Evolutionary conservation across 805 yeast species (phyloP).

Genomic region (Spathaspora sp.): DNA sequence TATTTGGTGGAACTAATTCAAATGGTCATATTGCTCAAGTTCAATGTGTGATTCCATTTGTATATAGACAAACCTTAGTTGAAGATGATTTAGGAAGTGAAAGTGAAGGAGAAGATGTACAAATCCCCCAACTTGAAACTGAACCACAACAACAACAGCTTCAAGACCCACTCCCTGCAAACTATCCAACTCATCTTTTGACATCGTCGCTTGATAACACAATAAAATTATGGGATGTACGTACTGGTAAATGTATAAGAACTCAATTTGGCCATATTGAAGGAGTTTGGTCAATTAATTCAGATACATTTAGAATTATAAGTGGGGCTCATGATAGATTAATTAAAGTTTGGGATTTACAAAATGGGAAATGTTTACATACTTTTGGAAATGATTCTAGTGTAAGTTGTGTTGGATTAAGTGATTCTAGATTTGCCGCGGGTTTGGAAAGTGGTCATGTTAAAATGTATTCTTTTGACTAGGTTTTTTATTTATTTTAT

Average conservation of each 20-base stretch:
- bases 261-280: constrained; percentile 98
- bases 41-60: constrained; percentile 85
- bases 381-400: constrained; percentile 73
- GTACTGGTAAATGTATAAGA: constrained; percentile 81
- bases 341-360: constrained; percentile 93
- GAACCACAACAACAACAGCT: not conserved
- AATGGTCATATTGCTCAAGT: constrained; percentile 93
- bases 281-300: constrained; percentile 96
- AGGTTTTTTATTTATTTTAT: not conserved
- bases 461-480: constrained; percentile 78
- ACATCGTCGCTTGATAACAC: constrained; percentile 92
- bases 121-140: not conserved
- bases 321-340: constrained; percentile 92
- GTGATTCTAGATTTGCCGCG: constrained; percentile 85
- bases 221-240: constrained; percentile 87
- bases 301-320: constrained; percentile 91
- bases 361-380: constrained; percentile 90
- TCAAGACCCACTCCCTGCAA: constrained; percentile 15
- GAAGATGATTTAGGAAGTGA: constrained; percentile 45
- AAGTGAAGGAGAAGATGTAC: constrained; percentile 11
- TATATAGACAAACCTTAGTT: constrained; percentile 57
- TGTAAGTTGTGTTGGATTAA: constrained; percentile 72
- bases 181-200: constrained; percentile 70
- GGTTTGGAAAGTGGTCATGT: constrained; percentile 89
- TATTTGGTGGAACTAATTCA: constrained; percentile 70